phyloP scores from a whole-genome alignment of 768 basidiomycete species.

The Podaxis rugospora region DNA sequence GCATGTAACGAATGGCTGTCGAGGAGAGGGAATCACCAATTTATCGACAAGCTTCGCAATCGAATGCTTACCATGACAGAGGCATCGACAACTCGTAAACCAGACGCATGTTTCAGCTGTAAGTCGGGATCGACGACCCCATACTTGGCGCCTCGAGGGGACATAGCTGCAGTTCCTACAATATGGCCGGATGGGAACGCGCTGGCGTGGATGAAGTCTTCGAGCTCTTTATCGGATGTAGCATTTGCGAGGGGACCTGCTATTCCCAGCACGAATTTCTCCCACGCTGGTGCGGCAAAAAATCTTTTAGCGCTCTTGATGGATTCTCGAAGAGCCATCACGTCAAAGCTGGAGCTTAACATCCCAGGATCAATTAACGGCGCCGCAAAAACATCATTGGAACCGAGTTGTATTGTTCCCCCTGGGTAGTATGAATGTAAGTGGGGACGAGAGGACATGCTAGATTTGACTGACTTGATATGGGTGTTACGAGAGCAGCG shows the following conservation, averaged over 20 bases:
- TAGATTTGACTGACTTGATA: not conserved
- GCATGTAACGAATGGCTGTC: constrained; percentile 11
- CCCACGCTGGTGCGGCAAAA: constrained; percentile 18
- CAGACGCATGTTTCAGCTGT: constrained; percentile 28
- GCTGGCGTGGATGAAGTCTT: constrained; percentile 13
- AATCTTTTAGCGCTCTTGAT: constrained; percentile 18
- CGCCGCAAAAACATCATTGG: constrained; percentile 15
- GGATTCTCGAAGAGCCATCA: constrained; percentile 18
- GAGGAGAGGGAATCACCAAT: not conserved
- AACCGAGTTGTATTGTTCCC: constrained; percentile 6
- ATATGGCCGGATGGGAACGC: constrained; percentile 21
- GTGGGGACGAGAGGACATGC: not conserved
- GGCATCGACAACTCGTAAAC: constrained; percentile 38
- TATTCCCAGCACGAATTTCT: constrained; percentile 17
- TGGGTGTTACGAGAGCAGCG: constrained; percentile 5
- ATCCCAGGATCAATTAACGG: constrained; percentile 23
- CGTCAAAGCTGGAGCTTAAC: constrained; percentile 19
- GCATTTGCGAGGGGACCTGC: constrained; percentile 17
- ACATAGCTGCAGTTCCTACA: constrained; percentile 30
- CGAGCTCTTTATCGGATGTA: constrained; percentile 21
- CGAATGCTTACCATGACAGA: constrained; percentile 28
- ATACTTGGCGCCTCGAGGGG: constrained; percentile 18
- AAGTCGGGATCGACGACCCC: constrained; percentile 37
- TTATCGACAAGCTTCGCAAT: not conserved
- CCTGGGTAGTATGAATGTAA: not conserved